phyloP scores from a whole-genome alignment of 805 yeast genomes.

The Candida xiaguanensis region DNA sequence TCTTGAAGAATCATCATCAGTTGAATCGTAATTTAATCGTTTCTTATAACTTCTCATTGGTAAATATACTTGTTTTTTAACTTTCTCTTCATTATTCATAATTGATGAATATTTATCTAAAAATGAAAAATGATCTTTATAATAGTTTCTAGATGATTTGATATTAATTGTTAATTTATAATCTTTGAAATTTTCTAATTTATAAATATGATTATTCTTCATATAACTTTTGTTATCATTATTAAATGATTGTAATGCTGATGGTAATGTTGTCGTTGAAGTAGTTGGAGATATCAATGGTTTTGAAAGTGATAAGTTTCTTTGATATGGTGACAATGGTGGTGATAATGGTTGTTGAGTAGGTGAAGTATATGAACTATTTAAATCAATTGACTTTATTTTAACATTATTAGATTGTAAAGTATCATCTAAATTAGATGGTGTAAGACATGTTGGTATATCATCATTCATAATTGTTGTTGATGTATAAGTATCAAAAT shows the following conservation, averaged over 20 bases:
- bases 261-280: neutral
- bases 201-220: constrained; percentile 33
- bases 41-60: constrained; percentile 16
- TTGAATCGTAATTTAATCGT: constrained; percentile 24
- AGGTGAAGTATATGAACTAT: neutral
- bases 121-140: constrained; percentile 47
- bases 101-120: constrained; percentile 47
- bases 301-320: constrained; percentile 8
- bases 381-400: neutral
- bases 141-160: constrained; percentile 44
- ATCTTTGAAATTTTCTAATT: constrained; percentile 44
- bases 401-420: neutral
- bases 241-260: neutral
- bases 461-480: constrained; percentile 3
- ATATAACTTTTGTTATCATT: neutral
- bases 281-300: neutral
- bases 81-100: constrained; percentile 10
- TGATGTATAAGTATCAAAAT: constrained; percentile 8
- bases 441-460: constrained; percentile 3
- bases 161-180: constrained; percentile 46
- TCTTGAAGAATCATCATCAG: constrained; percentile 39
- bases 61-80: constrained; percentile 9
- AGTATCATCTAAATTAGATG: constrained; percentile 1
- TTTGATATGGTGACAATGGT: constrained; percentile 42
- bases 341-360: constrained; percentile 36